Percentiles rank a stretch among this genome's conserved stretches.
Evolutionary conservation across 2,329 filamentous ascomycete genomes (phyloP).

Genomic region (Colletotrichum plurivorum): DNA sequence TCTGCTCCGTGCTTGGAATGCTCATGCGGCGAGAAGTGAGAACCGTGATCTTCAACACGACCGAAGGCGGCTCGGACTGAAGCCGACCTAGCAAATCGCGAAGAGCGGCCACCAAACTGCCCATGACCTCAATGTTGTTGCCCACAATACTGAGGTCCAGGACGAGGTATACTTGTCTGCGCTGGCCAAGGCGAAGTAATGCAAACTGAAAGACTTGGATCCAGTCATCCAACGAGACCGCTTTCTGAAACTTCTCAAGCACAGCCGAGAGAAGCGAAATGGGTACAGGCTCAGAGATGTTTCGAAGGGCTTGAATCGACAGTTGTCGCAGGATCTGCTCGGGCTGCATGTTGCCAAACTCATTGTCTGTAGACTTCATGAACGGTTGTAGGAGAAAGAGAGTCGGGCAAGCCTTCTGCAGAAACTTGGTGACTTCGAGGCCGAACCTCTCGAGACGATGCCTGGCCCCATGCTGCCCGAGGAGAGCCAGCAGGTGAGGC

Average conservation of each 20-base stretch:
- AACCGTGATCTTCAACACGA: no score
- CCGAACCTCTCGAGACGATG: background rate
- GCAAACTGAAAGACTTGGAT: background rate
- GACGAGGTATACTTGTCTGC: background rate
- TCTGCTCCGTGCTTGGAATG: no score
- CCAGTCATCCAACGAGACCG: background rate
- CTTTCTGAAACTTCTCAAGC: background rate
- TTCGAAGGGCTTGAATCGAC: background rate
- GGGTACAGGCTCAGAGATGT: background rate
- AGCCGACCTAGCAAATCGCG: background rate
- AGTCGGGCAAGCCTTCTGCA: background rate
- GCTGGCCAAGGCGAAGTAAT: no score
- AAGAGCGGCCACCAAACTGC: background rate
- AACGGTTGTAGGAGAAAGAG: background rate
- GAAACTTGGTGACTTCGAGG: background rate
- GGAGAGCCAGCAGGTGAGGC: background rate
- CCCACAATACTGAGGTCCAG: background rate
- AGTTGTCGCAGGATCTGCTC: background rate
- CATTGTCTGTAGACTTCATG: background rate
- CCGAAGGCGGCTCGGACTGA: no score
- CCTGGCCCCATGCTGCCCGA: background rate
- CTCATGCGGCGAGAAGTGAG: no score
- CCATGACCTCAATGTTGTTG: background rate
- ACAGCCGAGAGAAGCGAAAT: background rate
- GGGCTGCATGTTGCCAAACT: background rate